Conservation (phyloP, 257 asterid species). For the Rubia yunnanensis region DNA sequence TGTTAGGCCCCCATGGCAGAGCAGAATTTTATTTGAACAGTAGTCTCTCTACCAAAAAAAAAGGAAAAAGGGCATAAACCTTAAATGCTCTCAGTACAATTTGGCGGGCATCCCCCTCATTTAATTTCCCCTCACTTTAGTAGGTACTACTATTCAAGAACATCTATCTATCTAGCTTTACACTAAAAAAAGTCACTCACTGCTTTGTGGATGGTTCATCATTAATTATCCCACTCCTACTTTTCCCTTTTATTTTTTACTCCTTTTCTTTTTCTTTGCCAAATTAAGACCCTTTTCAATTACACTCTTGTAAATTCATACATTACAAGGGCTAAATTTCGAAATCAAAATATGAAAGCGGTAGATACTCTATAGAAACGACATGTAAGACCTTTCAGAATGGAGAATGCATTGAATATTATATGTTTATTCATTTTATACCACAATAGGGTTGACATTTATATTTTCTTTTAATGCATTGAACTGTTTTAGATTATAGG, state of each 20-base stretch:
- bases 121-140: slow-evolving; percentile 18
- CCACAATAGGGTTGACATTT: too few relatives aligned
- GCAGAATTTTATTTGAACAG: neutral
- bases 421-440: too few relatives aligned
- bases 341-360: too few relatives aligned
- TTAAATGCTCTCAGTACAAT: slow-evolving; percentile 7
- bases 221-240: slow-evolving; percentile 8
- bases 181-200: neutral
- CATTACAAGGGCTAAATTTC: too few relatives aligned
- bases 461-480: too few relatives aligned
- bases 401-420: too few relatives aligned
- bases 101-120: slow-evolving; percentile 10
- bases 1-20: slow-evolving; percentile 1
- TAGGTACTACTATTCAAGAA: slow-evolving; percentile 10
- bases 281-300: neutral
- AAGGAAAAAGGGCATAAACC: neutral
- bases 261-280: neutral
- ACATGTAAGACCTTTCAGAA: too few relatives aligned
- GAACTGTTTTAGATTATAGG: too few relatives aligned
- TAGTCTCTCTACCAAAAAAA: neutral
- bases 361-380: too few relatives aligned
- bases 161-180: neutral
- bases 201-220: slow-evolving; percentile 15
- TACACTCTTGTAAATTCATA: too few relatives aligned
- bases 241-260: neutral